Evolutionary conservation across 2,329 filamentous ascomycete species (phyloP).

Genomic region (Aspergillus clavatus): DNA sequence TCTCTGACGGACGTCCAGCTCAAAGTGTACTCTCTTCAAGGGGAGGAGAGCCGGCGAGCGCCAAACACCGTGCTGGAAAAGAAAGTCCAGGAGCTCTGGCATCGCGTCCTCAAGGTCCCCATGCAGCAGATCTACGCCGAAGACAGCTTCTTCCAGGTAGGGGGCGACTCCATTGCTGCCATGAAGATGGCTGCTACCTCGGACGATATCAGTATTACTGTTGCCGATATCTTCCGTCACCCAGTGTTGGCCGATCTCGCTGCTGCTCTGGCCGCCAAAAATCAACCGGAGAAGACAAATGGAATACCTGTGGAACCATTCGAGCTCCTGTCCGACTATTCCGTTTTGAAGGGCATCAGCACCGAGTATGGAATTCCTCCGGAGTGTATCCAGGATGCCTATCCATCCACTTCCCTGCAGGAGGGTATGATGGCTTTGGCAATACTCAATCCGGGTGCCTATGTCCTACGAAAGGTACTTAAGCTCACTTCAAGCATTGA

Average conservation of each 20-base stretch:
- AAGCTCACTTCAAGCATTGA: constrained; percentile 24
- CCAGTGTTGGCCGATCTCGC: constrained; percentile 46
- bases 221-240: constrained; percentile 23
- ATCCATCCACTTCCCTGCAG: constrained; percentile 37
- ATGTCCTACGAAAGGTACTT: constrained; percentile 34
- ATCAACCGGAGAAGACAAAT: neutral
- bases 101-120: constrained; percentile 16
- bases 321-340: neutral
- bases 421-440: constrained; percentile 38
- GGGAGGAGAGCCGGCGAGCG: neutral
- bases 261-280: neutral
- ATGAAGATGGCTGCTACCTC: constrained; percentile 20
- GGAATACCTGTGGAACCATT: neutral
- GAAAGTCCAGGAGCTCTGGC: constrained; percentile 6
- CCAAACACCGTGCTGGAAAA: constrained; percentile 3
- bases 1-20: neutral
- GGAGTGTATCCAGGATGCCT: constrained; percentile 13
- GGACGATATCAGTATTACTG: constrained; percentile 17
- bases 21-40: neutral
- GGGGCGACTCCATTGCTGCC: constrained; percentile 27
- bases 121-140: constrained; percentile 17
- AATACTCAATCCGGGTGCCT: constrained; percentile 31
- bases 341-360: neutral
- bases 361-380: neutral
- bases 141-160: constrained; percentile 27